Evolutionary conservation across 345 rosid genomes (phyloP).

Genomic region (Reutealis trisperma): DNA sequence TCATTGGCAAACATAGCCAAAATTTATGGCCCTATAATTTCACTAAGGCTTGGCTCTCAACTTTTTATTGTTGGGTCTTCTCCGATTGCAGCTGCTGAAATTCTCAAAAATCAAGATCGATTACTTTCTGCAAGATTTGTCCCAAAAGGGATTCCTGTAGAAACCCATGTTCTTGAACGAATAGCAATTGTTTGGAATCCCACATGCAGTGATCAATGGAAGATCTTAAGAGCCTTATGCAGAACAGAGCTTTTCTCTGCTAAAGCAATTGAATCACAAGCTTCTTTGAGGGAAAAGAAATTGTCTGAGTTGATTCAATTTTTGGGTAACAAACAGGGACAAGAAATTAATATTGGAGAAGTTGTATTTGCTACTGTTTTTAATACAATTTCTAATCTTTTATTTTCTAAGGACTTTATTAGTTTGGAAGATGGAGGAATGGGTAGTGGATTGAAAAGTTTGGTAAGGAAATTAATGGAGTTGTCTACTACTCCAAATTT

Average conservation of each 20-base stretch:
- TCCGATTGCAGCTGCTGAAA: constrained; percentile 7
- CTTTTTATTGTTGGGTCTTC: constrained; percentile 10
- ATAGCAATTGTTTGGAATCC: not conserved
- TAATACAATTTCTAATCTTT: constrained; percentile 1
- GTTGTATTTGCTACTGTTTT: constrained; percentile 10
- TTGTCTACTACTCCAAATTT: not conserved
- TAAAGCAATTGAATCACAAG: no score
- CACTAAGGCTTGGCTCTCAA: no score
- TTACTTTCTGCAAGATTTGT: not conserved
- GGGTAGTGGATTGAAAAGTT: not conserved
- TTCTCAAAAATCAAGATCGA: constrained; percentile 8
- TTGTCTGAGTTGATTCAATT: not conserved
- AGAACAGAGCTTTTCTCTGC: no score
- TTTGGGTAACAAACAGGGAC: constrained; percentile 3
- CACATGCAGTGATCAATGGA: no score
- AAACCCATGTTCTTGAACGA: not conserved
- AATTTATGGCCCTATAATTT: no score
- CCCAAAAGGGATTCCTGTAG: not conserved
- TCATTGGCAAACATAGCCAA: no score
- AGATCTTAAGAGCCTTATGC: no score
- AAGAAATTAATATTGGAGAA: constrained; percentile 4
- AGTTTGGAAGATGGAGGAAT: not conserved
- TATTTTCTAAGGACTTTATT: constrained; percentile 4
- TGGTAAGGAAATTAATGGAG: not conserved
- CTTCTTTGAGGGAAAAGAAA: no score